These are phyloP conservation scores for Daphne laureola DNA, from an alignment of 441 rosid genomes.

Conservation along the genomic window DNA sequence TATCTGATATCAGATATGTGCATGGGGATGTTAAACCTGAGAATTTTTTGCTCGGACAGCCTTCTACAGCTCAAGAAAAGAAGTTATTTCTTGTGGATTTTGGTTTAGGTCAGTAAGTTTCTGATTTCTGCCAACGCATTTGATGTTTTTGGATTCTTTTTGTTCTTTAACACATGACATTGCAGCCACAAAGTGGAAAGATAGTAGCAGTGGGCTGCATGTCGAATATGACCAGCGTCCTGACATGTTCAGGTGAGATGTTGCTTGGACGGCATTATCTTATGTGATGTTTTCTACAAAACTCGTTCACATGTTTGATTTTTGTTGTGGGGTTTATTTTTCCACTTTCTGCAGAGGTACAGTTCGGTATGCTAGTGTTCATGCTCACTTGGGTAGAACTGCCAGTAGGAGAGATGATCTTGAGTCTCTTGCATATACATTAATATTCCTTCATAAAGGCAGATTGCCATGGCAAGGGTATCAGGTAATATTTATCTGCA, in stretches of 20 bases:
- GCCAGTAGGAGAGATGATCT: conserved; percentile 98
- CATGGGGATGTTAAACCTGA: conserved; percentile 99
- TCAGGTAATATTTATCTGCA: conserved; percentile 44
- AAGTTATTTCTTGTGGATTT: conserved; percentile 93
- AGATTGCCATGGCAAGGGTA: conserved; percentile 99
- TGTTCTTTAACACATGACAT: conserved; percentile 12
- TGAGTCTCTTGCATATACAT: conserved; percentile 94
- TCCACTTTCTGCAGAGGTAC: conserved; percentile 50
- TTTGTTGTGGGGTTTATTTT: background rate
- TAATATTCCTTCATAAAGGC: conserved; percentile 84
- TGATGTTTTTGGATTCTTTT: conserved; percentile 6
- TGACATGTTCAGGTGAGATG: conserved; percentile 85
- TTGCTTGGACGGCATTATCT: conserved; percentile 7
- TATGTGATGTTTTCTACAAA: background rate
- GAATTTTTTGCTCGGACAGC: conserved; percentile 96
- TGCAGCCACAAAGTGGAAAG: conserved; percentile 98
- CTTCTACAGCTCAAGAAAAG: conserved; percentile 86
- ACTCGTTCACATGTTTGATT: conserved; percentile 10
- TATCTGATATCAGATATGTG: conserved; percentile 60
- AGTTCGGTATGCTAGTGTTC: conserved; percentile 96
- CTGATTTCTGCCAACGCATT: background rate
- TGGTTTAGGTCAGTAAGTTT: conserved; percentile 62
- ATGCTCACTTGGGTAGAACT: conserved; percentile 96
- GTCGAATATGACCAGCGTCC: conserved; percentile 99
- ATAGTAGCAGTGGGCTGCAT: conserved; percentile 65